Conservation (phyloP, 331 rosid species). For the Malus hybrid region DNA sequence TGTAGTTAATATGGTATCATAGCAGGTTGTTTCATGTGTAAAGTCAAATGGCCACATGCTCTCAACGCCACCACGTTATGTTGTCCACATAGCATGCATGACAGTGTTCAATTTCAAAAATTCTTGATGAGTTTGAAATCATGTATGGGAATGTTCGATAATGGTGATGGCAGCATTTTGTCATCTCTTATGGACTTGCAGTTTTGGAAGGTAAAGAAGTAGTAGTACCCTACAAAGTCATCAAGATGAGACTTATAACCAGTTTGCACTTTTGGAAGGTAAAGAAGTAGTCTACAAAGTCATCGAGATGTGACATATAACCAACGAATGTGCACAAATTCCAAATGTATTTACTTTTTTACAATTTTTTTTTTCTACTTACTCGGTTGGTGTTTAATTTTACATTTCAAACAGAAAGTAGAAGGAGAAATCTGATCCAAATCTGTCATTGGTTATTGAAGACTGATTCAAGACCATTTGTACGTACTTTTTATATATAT, state of each 20-base stretch:
- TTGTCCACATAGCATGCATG: not conserved
- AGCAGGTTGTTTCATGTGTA: too few species aligned
- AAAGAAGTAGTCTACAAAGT: not conserved
- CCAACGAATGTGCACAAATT: too few species aligned
- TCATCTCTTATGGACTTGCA: not conserved
- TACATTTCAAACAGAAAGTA: too few species aligned
- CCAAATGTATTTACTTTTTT: too few species aligned
- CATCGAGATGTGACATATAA: not conserved
- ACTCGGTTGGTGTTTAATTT: too few species aligned
- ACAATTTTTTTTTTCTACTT: too few species aligned
- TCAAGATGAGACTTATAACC: not conserved
- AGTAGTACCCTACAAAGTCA: not conserved
- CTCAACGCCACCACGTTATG: accelerated
- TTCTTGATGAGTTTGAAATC: not conserved
- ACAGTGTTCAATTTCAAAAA: not conserved
- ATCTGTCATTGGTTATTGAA: too few species aligned
- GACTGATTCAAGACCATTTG: too few species aligned
- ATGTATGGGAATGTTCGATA: not conserved
- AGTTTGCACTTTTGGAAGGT: not conserved
- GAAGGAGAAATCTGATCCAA: too few species aligned
- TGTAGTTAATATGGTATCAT: too few species aligned
- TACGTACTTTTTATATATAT: too few species aligned
- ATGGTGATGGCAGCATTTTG: not conserved
- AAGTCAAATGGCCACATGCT: accelerated
- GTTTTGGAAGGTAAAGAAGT: not conserved